Evolutionary conservation across 2,329 filamentous ascomycete species (phyloP).

Genomic region (Apiospora kogelbergensis): DNA sequence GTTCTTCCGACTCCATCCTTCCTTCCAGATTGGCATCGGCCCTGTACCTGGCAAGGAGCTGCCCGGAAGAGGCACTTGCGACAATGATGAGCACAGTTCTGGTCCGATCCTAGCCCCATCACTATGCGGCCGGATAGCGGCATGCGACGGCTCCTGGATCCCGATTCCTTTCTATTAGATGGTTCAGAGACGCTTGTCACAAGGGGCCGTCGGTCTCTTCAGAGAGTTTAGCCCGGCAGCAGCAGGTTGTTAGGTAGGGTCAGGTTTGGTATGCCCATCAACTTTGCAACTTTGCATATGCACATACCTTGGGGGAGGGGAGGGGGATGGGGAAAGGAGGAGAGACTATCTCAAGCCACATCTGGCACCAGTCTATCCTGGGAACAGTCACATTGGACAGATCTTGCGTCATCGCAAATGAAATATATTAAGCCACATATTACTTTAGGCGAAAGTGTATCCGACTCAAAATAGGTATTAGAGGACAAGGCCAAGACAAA

Average conservation of each 20-base stretch:
- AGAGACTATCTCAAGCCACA: conserved; percentile 2
- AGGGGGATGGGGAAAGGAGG: too few relatives aligned
- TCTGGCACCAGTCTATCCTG: neutral
- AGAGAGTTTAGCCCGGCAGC: conserved; percentile 1
- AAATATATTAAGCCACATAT: neutral
- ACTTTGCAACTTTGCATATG: neutral
- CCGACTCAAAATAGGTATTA: neutral
- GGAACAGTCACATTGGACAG: neutral
- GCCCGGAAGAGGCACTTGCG: neutral
- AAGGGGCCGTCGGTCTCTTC: neutral
- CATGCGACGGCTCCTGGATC: neutral
- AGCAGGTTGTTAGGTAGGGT: neutral
- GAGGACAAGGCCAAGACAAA: neutral
- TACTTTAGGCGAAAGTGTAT: conserved; percentile 3
- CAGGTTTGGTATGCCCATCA: neutral
- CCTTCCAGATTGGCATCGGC: neutral
- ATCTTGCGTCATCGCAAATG: neutral
- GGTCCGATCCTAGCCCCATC: neutral
- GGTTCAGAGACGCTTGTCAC: neutral
- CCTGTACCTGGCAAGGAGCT: neutral
- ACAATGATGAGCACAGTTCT: neutral
- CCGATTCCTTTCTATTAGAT: neutral
- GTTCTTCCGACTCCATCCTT: too few relatives aligned
- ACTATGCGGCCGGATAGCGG: neutral
- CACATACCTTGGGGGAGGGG: too few relatives aligned